These are phyloP conservation scores for Apiospora marii DNA, from an alignment of 2,329 filamentous ascomycete species.

Conservation along the genomic window DNA sequence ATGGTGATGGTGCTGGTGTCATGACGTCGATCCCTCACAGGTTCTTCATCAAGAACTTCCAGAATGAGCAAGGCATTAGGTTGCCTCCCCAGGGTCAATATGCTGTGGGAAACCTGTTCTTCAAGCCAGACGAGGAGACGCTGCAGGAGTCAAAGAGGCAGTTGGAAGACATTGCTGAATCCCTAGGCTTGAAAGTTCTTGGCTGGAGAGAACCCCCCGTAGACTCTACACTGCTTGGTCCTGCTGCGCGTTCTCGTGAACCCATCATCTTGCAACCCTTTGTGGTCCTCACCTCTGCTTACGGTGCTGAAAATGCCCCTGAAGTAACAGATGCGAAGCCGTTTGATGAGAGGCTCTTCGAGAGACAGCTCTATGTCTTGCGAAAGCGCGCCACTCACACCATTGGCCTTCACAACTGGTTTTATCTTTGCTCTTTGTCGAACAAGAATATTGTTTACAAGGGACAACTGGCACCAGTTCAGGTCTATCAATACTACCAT, in stretches of 20 bases:
- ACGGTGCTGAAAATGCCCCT: slow-evolving; percentile 82
- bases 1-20: slow-evolving; percentile 97
- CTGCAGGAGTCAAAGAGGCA: slow-evolving; percentile 89
- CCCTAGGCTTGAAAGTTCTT: slow-evolving; percentile 85
- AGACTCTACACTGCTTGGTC: slow-evolving; percentile 91
- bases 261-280: slow-evolving; percentile 96
- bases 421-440: slow-evolving; percentile 94
- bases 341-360: slow-evolving; percentile 87
- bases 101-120: slow-evolving; percentile 96
- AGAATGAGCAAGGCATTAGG: slow-evolving; percentile 85
- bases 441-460: slow-evolving; percentile 99
- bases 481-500: slow-evolving; percentile 98
- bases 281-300: slow-evolving; percentile 85
- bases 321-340: slow-evolving; percentile 78
- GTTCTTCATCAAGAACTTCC: slow-evolving; percentile 99
- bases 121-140: slow-evolving; percentile 93
- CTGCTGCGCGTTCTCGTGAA: slow-evolving; percentile 91
- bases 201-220: slow-evolving; percentile 96
- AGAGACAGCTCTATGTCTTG: slow-evolving; percentile 91
- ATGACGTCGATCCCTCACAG: slow-evolving; percentile 99
- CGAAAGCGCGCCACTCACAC: slow-evolving; percentile 95
- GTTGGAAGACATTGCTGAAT: slow-evolving; percentile 93
- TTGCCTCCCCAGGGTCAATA: slow-evolving; percentile 92
- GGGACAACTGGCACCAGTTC: slow-evolving; percentile 90
- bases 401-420: slow-evolving; percentile 97